Evolutionary conservation across 352 stramenopile species (phyloP).

Genomic region (Peronospora destructor): DNA sequence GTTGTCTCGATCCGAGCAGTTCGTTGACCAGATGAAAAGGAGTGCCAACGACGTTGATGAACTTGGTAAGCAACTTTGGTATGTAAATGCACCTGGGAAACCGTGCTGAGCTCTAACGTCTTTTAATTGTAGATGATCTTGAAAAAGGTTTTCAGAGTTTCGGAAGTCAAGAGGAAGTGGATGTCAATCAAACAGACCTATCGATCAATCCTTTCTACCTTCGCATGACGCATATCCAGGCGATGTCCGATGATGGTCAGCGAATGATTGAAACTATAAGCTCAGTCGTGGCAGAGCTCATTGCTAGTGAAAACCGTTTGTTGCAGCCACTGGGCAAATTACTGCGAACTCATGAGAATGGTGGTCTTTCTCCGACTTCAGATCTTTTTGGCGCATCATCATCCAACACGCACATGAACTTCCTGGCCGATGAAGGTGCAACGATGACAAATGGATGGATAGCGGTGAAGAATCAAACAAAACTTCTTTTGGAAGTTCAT

Average conservation of each 20-base stretch:
- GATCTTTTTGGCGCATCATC: slow-evolving; percentile 40
- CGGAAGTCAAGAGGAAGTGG: slow-evolving; percentile 33
- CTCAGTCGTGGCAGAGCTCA: slow-evolving; percentile 48
- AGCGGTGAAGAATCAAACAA: slow-evolving; percentile 50
- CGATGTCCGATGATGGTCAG: slow-evolving; percentile 59
- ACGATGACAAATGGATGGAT: slow-evolving; percentile 58
- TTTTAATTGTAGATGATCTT: slow-evolving; percentile 40
- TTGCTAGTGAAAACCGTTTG: slow-evolving; percentile 49
- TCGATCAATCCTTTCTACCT: slow-evolving; percentile 56
- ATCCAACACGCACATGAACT: slow-evolving; percentile 23
- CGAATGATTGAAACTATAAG: slow-evolving; percentile 49
- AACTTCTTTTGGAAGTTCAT: slow-evolving; percentile 53
- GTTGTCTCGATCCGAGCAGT: slow-evolving; percentile 35
- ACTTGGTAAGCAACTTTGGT: slow-evolving; percentile 37
- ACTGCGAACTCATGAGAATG: slow-evolving; percentile 44
- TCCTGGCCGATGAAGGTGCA: slow-evolving; percentile 36
- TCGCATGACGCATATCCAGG: slow-evolving; percentile 60
- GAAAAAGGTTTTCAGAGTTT: slow-evolving; percentile 65
- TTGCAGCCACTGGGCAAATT: slow-evolving; percentile 47
- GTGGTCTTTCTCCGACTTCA: slow-evolving; percentile 17
- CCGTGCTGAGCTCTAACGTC: neutral
- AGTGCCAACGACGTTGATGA: slow-evolving; percentile 51
- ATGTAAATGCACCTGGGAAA: neutral
- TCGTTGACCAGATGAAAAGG: slow-evolving; percentile 48
- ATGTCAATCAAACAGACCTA: slow-evolving; percentile 42